Conservation (phyloP, 2,329 filamentous ascomycete species). For the Talaromyces sp. region DNA sequence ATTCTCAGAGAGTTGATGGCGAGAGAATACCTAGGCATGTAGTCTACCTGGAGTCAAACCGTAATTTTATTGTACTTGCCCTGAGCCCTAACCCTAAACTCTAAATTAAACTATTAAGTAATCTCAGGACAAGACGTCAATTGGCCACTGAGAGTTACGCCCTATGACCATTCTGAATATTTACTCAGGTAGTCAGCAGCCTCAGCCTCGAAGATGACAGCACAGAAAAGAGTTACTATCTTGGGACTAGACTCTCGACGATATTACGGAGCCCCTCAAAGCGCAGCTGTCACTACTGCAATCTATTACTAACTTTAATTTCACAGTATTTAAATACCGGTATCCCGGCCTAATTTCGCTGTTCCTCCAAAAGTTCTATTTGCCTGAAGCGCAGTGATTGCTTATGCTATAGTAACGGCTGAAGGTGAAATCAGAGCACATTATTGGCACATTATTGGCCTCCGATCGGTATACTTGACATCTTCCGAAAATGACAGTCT, state of each 20-base stretch:
- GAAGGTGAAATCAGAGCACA: neutral
- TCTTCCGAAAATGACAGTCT: neutral
- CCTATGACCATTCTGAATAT: neutral
- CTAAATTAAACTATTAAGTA: neutral
- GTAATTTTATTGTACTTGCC: neutral
- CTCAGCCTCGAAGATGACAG: too few relatives aligned
- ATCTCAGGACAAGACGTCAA: neutral
- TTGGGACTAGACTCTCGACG: too few relatives aligned
- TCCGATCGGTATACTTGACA: neutral
- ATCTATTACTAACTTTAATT: too few relatives aligned
- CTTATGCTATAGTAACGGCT: neutral
- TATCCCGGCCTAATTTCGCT: too few relatives aligned
- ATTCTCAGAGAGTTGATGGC: too few relatives aligned
- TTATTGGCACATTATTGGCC: neutral
- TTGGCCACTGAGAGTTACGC: neutral
- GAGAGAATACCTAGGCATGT: neutral
- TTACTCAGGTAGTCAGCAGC: too few relatives aligned
- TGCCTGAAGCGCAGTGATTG: neutral
- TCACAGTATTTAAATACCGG: too few relatives aligned
- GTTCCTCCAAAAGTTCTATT: too few relatives aligned
- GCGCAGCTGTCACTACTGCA: too few relatives aligned
- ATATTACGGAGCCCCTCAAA: too few relatives aligned
- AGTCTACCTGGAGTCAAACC: neutral
- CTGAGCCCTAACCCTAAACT: neutral
- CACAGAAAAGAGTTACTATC: too few relatives aligned